Base-by-base conservation (phyloP, 768 basidiomycete genomes). In the Leccinum fibrillosum region DNA sequence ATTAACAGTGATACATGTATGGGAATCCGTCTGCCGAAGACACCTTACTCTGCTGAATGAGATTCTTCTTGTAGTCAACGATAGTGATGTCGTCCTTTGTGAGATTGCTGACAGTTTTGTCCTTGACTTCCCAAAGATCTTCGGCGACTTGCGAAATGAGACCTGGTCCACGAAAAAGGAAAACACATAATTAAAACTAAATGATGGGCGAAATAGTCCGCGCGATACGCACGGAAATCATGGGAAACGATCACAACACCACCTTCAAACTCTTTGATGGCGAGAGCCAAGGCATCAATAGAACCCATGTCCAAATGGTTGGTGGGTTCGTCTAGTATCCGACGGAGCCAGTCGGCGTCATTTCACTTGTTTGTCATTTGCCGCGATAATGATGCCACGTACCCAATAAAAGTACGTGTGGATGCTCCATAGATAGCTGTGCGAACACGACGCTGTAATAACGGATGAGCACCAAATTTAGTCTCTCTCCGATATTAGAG, bases 231-330 rank as follows among this genome's bases (percentile, higher is more conserved):
- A 92, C 96, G 91, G 90, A 99, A 99, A 76, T 99, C 96, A 79
- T 98, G 97, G 50, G 95, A 98, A 62, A 99, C 97, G 72, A 99
- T 98, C 65, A 98, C 97, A 42, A 99, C 97, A 67, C 97, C 96
- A 59, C 97, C 97, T 69, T 92, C 89, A 72, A 92, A 99, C 69
- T 91, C 92, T 74, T 96, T 97, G 81, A 99, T 98, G 52, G 97
- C 96, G 25, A 75, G 74, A 7, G 97, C 97, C 50, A 99, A 84
- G 1, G 97, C 96, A 71, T 98, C 96, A 73, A 99, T 99, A 28
- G 93, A 95, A 63, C 84, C 88, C 96, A 97, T 96, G 72, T 97
- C 94, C 82, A 97, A 84, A 75, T 98, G 94, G 73, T 97, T 98
- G 42, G 94, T 98, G 52, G 95, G 94, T 75, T 96, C 93, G 72